Base-by-base conservation (phyloP, 2,329 filamentous ascomycete species). In the Aureobasidium uvarum region DNA sequence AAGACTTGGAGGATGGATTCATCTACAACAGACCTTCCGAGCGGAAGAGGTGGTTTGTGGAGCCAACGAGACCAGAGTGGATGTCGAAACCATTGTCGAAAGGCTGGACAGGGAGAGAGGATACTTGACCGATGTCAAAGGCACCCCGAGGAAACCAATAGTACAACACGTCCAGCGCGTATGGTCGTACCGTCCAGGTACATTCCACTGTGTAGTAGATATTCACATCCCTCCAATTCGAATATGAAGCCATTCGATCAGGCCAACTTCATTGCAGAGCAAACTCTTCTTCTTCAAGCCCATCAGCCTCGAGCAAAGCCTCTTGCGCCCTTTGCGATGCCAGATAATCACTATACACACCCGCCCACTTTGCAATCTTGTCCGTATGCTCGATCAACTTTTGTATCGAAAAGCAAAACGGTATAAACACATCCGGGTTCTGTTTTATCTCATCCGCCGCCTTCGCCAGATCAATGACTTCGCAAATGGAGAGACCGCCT, bases 161-260 rank as follows among this genome's bases (percentile, higher is more conserved):
- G 75, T 81, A 68, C 75, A 77, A 14, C 77, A 82, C 69, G 73
- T 83, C 50, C 80, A 83, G 69, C 74, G 75, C 64, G 83, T 87
- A 52, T 87, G 87, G 75, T 85, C 81, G 60, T 87, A 85, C 75
- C 84, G 84, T 41, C 85, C 85, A 5, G 85, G 85, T 1, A 81
- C 87, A 2, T 80, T 84, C 76, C 85, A 87, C 75, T 85, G 80
- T 68, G 84, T 87, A n/a, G 80, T 86, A 70, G 85, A 87, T 73
- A 78, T 87, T 43, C 69, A 41, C 16, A 38, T 66, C 45, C 51
- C 65, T 18, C 31, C 58, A 36, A 14, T 59, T 45, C 41, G 23
- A 52, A 54, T 43, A 54, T 63, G 33, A 62, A 20, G 8, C 2
- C 8, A 36, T 13, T 7, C 50, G n/a, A 18, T 33, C 48, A n/a